Base-by-base conservation (phyloP, 2,329 filamentous ascomycete genomes). In the Cladorrhinum sp. region DNA sequence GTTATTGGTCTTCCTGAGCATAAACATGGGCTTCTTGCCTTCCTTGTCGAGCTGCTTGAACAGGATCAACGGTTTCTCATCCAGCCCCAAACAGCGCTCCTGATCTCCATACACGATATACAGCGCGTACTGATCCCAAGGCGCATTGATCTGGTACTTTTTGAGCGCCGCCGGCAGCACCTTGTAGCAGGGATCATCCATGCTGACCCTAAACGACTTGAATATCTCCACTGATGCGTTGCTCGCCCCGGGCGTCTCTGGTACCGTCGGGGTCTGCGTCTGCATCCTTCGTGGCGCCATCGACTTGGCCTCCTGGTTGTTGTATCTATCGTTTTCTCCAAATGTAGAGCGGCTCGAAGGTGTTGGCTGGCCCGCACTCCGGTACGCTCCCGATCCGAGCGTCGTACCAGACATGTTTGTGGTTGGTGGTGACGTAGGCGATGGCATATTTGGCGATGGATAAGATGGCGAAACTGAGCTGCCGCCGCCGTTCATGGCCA, bases 21-120 rank as follows among this genome's bases (percentile, higher is more conserved):
- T 99, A 72, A 99, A 99, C 95, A 98, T 98, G 21, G 95, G 95
- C 74, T 98, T 99, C 77, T 96, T 90, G 52, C 95, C 95, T 78
- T 98, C 95, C 74, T 93, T 93, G 73, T 98, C 93, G 60, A 99
- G 80, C 73, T 98, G 93, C 77, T 99, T 99, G 78, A 99, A 99
- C 64, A 99, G 77, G 64, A 97, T 96, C 61, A 99, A 79, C 9
- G 95, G 95, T 70, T 96, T 94, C 77, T 99, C 95, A 61, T 98
- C 90, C 66, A 96, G 80, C 0, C 90, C 92, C 39, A 99, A 77
- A 73, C 94, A 98, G 14, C 95, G 88, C 77, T 99, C 95, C 75
- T 98, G 92, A 71, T 98, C 93, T n/a, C 95, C 95, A 69, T 97
- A 96, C 3, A 99, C 95, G 73, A 99, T 99, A 73, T 98, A 99